Evolutionary conservation across 2,329 filamentous ascomycete genomes (phyloP).

Genomic region (Sporothrix pallida): DNA sequence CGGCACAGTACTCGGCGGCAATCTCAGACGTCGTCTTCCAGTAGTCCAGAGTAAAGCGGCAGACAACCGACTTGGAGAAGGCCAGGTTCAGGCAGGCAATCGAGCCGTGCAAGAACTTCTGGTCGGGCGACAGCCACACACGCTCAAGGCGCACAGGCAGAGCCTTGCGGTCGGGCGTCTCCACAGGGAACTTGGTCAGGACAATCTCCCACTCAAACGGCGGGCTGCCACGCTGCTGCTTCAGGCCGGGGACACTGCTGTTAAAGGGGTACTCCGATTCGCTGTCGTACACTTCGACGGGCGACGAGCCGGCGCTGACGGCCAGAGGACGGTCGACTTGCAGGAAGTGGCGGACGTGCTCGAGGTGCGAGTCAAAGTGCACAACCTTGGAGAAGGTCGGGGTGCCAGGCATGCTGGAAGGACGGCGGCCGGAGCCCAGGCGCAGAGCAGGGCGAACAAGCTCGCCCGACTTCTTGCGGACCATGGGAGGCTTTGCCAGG

Average conservation of each 20-base stretch:
- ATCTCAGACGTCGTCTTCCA: constrained; percentile 99
- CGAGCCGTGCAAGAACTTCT: constrained; percentile 82
- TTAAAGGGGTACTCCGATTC: constrained; percentile 89
- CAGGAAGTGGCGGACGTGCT: constrained; percentile 94
- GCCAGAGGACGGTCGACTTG: constrained; percentile 94
- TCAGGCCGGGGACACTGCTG: constrained; percentile 49
- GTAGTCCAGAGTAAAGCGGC: constrained; percentile 93
- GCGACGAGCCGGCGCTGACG: constrained; percentile 92
- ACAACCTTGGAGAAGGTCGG: constrained; percentile 95
- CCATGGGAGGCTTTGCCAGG: constrained; percentile 87
- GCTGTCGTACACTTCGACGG: constrained; percentile 84
- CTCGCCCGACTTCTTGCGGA: constrained; percentile 98
- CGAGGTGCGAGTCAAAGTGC: constrained; percentile 96
- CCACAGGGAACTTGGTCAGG: constrained; percentile 79
- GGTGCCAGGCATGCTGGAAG: constrained; percentile 96
- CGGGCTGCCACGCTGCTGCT: constrained; percentile 49
- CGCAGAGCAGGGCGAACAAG: constrained; percentile 91
- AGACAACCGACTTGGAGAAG: constrained; percentile 87
- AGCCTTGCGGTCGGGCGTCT: constrained; percentile 65
- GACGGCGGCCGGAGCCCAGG: constrained; percentile 76
- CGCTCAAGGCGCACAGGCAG: constrained; percentile 81
- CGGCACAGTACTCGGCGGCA: constrained; percentile 81
- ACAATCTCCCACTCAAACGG: constrained; percentile 87
- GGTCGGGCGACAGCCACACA: constrained; percentile 85
- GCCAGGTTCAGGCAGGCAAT: constrained; percentile 86